phyloP scores from a whole-genome alignment of 495 filamentous ascomycete species.

The Penicillium robsamsonii region DNA sequence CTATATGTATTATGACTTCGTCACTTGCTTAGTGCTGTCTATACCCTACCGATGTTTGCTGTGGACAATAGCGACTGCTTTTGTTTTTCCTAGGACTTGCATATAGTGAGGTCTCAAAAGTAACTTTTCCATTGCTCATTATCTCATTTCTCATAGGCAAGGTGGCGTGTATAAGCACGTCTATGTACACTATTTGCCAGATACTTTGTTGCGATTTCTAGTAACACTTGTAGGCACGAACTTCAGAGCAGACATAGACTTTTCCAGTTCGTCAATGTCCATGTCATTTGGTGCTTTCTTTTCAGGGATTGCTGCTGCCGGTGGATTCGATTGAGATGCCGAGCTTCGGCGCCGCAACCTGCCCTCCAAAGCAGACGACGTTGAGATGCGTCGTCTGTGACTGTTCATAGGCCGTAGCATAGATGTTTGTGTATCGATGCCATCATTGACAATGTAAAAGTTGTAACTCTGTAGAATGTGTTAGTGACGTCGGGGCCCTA shows the following conservation, averaged over 20 bases:
- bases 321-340: constrained; percentile 25
- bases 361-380: constrained; percentile 40
- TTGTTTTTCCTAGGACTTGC: neutral
- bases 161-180: too few species aligned
- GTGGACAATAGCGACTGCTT: constrained; percentile 4
- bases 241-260: constrained; percentile 77
- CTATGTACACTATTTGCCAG: constrained; percentile 7
- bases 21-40: constrained; percentile 9
- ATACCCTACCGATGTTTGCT: constrained; percentile 10
- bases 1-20: constrained; percentile 14
- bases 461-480: constrained; percentile 66
- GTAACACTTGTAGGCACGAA: constrained; percentile 75
- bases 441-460: constrained; percentile 82
- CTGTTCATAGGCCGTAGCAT: constrained; percentile 56
- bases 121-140: neutral
- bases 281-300: constrained; percentile 40
- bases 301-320: neutral
- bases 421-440: constrained; percentile 79
- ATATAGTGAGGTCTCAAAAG: neutral
- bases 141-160: neutral
- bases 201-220: constrained; percentile 22
- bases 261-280: constrained; percentile 69
- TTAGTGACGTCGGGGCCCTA: constrained; percentile 1
- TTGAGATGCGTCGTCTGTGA: constrained; percentile 52
- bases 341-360: constrained; percentile 40